Evolutionary conservation across 345 rosid species (phyloP), one percentile per base, ranked within the genome.

Genomic region (Cardamine occulta): DNA sequence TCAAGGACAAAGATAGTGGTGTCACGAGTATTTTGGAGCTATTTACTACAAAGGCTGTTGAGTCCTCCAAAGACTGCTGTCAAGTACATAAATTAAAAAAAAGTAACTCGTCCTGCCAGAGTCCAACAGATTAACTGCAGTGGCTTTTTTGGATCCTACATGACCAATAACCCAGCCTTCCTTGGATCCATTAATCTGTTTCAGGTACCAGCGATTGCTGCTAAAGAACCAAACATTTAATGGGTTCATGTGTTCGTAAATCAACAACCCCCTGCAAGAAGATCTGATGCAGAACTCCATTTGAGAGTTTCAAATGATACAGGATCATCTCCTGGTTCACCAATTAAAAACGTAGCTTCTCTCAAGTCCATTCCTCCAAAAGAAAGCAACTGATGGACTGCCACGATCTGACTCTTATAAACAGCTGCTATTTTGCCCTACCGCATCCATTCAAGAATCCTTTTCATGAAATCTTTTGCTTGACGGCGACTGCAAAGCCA

Each of bases 131-230:
- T 77, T 73, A 95, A 82, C 82, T 90, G 97, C 76, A 83, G 73
- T 13, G 97, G 87, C 83, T 88, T 92, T 66, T 88, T 84, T 63
- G 99, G 99, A 88, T 95, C 91, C 99, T 97, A 95, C 96, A 92
- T 87, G 77, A 90, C 78, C 77, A 82, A 82, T 56, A 89, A 86
- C 18, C 88, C 90, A 79, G 88, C 91, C 63, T 85, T 80, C 64
- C 66, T 85, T 9, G 79, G 72, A 82, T 81, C 79, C 91, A n/a
- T n/a, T 86, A 67, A 86, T 67, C 82, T 95, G 91, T 81, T 95
- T 95, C 68, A 92, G 74, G 82, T 88, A 95, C 99, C 99, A 92
- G 68, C 86, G 91, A 51, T 92, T 88, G 85, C 90, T 95, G 87
- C 93, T 80, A 82, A 88, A 92, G 81, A 48, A 82, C 97, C 99